These are phyloP conservation scores for Alternaria ventricosa DNA, from an alignment of 2,329 filamentous ascomycete species.

Conservation along the genomic window DNA sequence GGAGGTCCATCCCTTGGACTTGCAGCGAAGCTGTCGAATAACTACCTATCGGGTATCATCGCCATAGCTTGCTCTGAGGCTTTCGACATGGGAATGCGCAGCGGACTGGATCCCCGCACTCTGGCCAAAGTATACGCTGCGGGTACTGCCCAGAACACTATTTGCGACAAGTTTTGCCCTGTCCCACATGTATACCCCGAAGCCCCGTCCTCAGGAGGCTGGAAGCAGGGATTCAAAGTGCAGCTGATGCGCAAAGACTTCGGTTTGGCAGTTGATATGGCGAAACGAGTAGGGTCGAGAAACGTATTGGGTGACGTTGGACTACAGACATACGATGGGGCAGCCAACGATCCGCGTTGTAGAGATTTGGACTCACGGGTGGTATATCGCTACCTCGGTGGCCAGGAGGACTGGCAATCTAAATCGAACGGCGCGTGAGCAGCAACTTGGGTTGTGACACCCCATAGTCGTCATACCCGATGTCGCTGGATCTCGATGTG, in stretches of 20 bases:
- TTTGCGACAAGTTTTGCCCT: constrained; percentile 60
- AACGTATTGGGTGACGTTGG: constrained; percentile 60
- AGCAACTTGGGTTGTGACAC: background rate
- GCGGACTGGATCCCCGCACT: constrained; percentile 62
- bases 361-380: constrained; percentile 64
- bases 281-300: constrained; percentile 58
- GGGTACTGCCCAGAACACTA: constrained; percentile 60
- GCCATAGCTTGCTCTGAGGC: constrained; percentile 65
- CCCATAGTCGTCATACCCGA: background rate
- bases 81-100: constrained; percentile 66
- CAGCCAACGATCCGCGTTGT: constrained; percentile 59
- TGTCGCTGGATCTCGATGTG: background rate
- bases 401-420: constrained; percentile 58
- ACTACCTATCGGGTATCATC: constrained; percentile 66
- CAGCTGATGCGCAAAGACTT: constrained; percentile 68
- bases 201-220: constrained; percentile 57
- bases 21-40: constrained; percentile 67
- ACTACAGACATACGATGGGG: constrained; percentile 59
- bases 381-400: constrained; percentile 63
- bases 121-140: constrained; percentile 60
- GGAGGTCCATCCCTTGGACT: constrained; percentile 63
- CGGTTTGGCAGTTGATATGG: constrained; percentile 61
- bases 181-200: constrained; percentile 59
- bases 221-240: constrained; percentile 64
- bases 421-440: constrained; percentile 20